Evolutionary conservation across 352 stramenopile genomes (phyloP), one percentile per base, ranked within the genome.

Genomic region (Globisporangium acanthophoron): DNA sequence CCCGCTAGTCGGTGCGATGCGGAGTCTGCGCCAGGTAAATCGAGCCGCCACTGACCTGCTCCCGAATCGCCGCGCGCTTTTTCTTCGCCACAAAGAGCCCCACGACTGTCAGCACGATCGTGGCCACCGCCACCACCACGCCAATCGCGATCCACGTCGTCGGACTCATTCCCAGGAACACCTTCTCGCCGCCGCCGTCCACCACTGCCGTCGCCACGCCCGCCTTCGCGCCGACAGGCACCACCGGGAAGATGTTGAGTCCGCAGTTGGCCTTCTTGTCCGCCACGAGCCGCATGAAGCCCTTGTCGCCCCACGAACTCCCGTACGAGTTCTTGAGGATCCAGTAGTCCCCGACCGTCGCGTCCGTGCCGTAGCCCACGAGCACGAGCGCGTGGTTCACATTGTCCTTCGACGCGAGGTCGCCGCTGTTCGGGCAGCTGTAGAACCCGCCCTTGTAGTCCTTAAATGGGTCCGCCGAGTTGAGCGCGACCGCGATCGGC

Each of bases 271-370:
- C 61, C 54, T 88, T 90, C 46, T 67, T 68, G 64, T 92, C 82
- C 0, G 77, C 76, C 3, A 87, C 33, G 39, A 92, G 65, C 50
- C 80, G 76, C 59, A 92, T 73, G 56, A 85, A 92, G 40, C 82
- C 82, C 11, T 61, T 78, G 15, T 74, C 69, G 24, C 82, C 82
- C 82, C 82, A 92, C 9, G 67, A 77, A 48, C 67, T 76, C 18
- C 78, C 79, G 65, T 92, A 92, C 41, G 82, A 92, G 59, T 92
- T 92, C 55, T 92, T 92, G 16, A 92, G 51, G 39, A 92, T 88
- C 82, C 82, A 92, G 61, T 90, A 92, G 61, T 90, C 80, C 2
- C 82, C 80, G 1, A 66, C 64, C 1, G 62, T 70, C 3, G 64
- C 45, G 40, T 88, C 78, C 13, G 70, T 87, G 57, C 76, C 82